These are phyloP conservation scores for Dipodascus geniculatus DNA, from an alignment of 805 yeast genomes.

Conservation along the genomic window DNA sequence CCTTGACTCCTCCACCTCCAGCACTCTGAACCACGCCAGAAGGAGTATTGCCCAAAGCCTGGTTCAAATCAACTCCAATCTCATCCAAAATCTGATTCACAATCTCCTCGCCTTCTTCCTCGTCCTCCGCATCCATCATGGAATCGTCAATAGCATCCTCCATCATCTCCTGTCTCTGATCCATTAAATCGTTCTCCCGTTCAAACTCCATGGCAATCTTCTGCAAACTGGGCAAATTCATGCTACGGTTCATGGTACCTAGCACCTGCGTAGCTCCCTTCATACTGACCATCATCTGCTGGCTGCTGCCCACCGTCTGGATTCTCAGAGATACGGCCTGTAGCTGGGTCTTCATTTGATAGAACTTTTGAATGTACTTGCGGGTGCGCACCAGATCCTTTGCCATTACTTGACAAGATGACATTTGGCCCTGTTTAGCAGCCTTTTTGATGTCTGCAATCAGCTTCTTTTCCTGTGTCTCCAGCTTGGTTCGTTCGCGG, in stretches of 20 bases:
- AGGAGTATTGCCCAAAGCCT: slow-evolving; percentile 37
- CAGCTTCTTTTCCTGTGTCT: slow-evolving; percentile 83
- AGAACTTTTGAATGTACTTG: slow-evolving; percentile 73
- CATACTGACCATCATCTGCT: slow-evolving; percentile 93
- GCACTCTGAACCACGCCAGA: slow-evolving; percentile 19
- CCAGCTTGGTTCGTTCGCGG: slow-evolving; percentile 75
- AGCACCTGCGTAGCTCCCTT: slow-evolving; percentile 69
- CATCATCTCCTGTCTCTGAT: slow-evolving; percentile 97
- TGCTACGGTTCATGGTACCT: slow-evolving; percentile 75
- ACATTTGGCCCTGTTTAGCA: slow-evolving; percentile 81
- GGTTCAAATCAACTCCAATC: slow-evolving; percentile 75
- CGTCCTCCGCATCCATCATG: slow-evolving; percentile 73
- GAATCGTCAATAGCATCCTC: slow-evolving; percentile 97
- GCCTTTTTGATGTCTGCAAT: slow-evolving; percentile 78
- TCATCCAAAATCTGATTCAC: slow-evolving; percentile 89
- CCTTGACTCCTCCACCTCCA: slow-evolving; percentile 11
- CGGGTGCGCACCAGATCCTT: slow-evolving; percentile 87
- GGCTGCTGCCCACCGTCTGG: slow-evolving; percentile 85
- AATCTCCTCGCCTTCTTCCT: slow-evolving; percentile 74
- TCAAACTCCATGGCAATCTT: slow-evolving; percentile 93
- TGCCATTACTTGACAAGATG: slow-evolving; percentile 90
- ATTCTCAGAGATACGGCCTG: slow-evolving; percentile 90
- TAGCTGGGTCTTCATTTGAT: slow-evolving; percentile 84
- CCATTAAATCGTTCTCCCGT: slow-evolving; percentile 90
- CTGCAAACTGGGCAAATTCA: slow-evolving; percentile 84